Evolutionary conservation across 73 alveolate species (phyloP).

Genomic region (Tetrahymena borealis): DNA sequence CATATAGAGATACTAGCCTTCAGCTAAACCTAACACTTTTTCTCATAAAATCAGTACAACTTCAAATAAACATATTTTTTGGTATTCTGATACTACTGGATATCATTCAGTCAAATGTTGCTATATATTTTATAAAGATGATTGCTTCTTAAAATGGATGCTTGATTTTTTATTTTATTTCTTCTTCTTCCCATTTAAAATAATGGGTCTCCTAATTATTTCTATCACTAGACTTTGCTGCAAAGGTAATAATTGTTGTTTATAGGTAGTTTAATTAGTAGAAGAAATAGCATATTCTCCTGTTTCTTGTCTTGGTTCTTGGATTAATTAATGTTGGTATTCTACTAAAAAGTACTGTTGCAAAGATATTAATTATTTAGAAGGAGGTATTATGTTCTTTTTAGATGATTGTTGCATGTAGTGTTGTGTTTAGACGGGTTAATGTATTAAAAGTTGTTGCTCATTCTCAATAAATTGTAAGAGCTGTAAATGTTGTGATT

Average conservation of each 20-base stretch:
- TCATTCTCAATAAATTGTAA: not conserved
- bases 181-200: not conserved
- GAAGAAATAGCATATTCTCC: not conserved
- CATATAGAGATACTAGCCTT: not conserved
- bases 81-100: not conserved
- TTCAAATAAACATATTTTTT: not conserved
- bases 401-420: not conserved
- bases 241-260: not conserved
- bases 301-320: not conserved
- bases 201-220: not conserved
- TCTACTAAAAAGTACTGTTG: not conserved
- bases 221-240: not conserved
- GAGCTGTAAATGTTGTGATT: not conserved
- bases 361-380: not conserved
- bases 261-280: not conserved
- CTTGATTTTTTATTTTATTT: not conserved
- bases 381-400: not conserved
- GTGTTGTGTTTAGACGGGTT: not conserved
- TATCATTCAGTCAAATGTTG: not conserved
- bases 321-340: not conserved
- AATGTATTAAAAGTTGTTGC: not conserved
- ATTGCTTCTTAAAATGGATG: not conserved
- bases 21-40: not conserved
- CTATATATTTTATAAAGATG: not conserved
- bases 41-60: not conserved